Evolutionary conservation across 768 basidiomycete genomes (phyloP), one percentile per base, ranked within the genome.

Genomic region (Suillus discolor): DNA sequence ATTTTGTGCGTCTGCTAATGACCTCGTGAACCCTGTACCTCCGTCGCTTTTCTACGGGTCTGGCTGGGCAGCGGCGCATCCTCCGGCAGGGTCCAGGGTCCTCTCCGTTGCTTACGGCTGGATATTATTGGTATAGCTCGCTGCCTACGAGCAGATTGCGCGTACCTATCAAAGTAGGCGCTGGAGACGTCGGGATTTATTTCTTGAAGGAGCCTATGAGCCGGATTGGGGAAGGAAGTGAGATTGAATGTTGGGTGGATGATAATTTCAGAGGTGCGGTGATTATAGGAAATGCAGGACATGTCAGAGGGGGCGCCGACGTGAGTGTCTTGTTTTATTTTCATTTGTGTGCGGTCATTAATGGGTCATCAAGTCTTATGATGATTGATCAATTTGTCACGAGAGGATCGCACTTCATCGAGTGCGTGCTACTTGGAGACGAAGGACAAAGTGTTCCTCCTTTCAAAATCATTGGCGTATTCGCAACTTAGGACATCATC

Each of bases 11-110:
- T 91, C 90, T 25, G 97, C 97, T n/a, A 97, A 98, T 77, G 96
- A 99, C 75, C 83, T 99, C 61, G 94, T 99, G 77, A 98, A 99
- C 79, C 97, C 97, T 1, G 84, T 99, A 0, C 97, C 97, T n/a
- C 88, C 90, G 0, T 93, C 93, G 38, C 79, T 98, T 70, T 99
- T 99, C 81, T 92, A 91, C 67, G 97, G 96, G 38, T 90, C 91
- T 0, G 97, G 97, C 7, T 99, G 97, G 97, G 83, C 85, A 66
- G 86, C 86, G 1, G 86, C 84, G 72, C 93, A 96, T 75, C 94
- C 92, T 0, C 75, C 84, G 2, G 78, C 83, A 60, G 75, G 82
- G 57, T 66, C 71, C 83, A 60, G 75, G 82, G 57, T 66, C 71
- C 2, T 77, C 80, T 62, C 74, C 81, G 70, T 81, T 84, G 62